phyloP scores from a whole-genome alignment of 2,329 filamentous ascomycete genomes.

The Neocatenulostroma microsporum region DNA sequence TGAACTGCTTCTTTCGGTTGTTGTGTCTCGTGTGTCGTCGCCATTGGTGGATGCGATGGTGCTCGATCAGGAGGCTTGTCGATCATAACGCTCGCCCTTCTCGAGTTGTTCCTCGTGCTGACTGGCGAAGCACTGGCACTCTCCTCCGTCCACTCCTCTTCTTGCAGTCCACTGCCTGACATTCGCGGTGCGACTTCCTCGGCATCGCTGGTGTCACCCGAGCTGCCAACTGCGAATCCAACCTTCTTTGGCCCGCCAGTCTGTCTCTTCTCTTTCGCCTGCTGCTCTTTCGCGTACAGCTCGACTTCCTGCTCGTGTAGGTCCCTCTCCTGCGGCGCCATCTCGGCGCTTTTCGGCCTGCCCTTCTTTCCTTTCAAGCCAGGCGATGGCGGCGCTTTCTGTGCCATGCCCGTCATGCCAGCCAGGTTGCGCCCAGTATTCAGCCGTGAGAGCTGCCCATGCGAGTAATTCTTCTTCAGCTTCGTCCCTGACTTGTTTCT shows the following conservation, averaged over 20 bases:
- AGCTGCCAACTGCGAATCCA: slow-evolving; percentile 27
- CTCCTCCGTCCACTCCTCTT: slow-evolving; percentile 32
- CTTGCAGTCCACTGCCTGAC: slow-evolving; percentile 24
- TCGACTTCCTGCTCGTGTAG: slow-evolving; percentile 23
- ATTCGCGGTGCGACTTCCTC: slow-evolving; percentile 22
- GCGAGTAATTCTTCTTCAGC: slow-evolving; percentile 35
- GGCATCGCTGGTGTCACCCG: slow-evolving; percentile 18
- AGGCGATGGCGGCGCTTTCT: slow-evolving; percentile 21
- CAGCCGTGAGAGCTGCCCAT: slow-evolving; percentile 38
- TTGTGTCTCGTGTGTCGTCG: not conserved
- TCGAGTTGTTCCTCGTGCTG: slow-evolving; percentile 31
- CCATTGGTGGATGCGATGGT: slow-evolving; percentile 3
- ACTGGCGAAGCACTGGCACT: slow-evolving; percentile 30
- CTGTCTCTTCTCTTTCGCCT: slow-evolving; percentile 15
- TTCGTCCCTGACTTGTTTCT: slow-evolving; percentile 24
- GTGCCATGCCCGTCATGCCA: slow-evolving; percentile 11
- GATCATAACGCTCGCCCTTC: slow-evolving; percentile 21
- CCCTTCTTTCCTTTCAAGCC: slow-evolving; percentile 22
- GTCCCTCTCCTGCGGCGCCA: slow-evolving; percentile 20
- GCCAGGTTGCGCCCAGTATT: slow-evolving; percentile 33
- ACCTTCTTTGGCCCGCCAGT: slow-evolving; percentile 21
- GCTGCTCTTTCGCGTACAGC: slow-evolving; percentile 16
- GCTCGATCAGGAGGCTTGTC: slow-evolving; percentile 16
- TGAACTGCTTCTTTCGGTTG: not conserved
- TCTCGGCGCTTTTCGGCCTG: slow-evolving; percentile 24